phyloP scores from a whole-genome alignment of 495 filamentous ascomycete genomes.

The Lichina pygmaea region DNA sequence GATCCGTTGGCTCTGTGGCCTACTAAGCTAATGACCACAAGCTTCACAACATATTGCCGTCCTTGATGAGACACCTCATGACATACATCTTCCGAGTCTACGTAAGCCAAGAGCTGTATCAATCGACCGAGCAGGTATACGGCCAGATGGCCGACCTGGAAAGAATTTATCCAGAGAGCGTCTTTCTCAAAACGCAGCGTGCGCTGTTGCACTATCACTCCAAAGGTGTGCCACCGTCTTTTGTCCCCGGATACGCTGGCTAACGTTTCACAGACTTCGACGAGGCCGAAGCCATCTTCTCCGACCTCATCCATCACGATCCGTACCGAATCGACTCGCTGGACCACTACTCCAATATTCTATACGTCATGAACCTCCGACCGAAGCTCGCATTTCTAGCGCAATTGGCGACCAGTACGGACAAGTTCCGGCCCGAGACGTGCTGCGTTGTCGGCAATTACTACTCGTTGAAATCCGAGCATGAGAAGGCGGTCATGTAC shows the following conservation, averaged over 20 bases:
- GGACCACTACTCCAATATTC: slow-evolving; percentile 88
- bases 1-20: neutral
- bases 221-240: slow-evolving; percentile 21
- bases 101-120: slow-evolving; percentile 72
- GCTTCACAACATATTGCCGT: slow-evolving; percentile 27
- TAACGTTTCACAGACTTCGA: slow-evolving; percentile 34
- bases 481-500: slow-evolving; percentile 95
- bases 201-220: slow-evolving; percentile 77
- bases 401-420: slow-evolving; percentile 63
- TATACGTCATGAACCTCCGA: slow-evolving; percentile 70
- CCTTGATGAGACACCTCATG: slow-evolving; percentile 73
- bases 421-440: slow-evolving; percentile 92
- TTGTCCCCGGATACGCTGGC: neutral
- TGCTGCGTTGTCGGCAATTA: slow-evolving; percentile 96
- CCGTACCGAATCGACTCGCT: slow-evolving; percentile 75
- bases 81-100: slow-evolving; percentile 80
- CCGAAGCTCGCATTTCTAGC: slow-evolving; percentile 83
- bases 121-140: slow-evolving; percentile 46
- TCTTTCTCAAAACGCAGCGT: slow-evolving; percentile 71
- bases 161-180: slow-evolving; percentile 55
- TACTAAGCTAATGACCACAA: slow-evolving; percentile 7
- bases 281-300: slow-evolving; percentile 63
- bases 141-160: slow-evolving; percentile 48
- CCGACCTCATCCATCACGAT: slow-evolving; percentile 44
- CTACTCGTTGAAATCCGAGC: slow-evolving; percentile 73